Base-by-base conservation (phyloP, 169 alveolate genomes). In the Sarcocystis neurona region DNA sequence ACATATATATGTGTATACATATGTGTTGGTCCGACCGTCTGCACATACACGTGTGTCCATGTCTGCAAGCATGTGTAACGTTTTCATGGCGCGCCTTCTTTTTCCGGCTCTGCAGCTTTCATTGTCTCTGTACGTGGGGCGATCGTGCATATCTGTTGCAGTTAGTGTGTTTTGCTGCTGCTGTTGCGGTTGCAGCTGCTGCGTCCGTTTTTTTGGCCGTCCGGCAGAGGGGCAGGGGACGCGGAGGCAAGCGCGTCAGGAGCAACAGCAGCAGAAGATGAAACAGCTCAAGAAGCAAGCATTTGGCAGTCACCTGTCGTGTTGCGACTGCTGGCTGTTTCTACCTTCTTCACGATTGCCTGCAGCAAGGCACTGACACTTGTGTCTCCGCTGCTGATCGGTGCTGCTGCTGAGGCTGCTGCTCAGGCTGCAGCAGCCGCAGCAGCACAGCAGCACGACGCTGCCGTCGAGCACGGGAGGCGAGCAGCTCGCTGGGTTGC, bases 121-220 rank as follows among this genome's bases (percentile, higher is more conserved):
- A 4, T 32, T 20, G 18, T 30, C 1, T 0, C 43, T 15, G 27
- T 5, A 70, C 32, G 12, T 0, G 18, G n/a, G 10, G 79, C 43
- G 0, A 10, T 6, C n/a, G n/a, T n/a, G n/a, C n/a, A n/a, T n/a
- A n/a, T 66, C 2, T 15, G 15, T 15, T 66, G 32, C 48, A 5
- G 12, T 70, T 6, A 18, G 18, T 30, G 6, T 5, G 43, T 70
- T 75, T 75, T 10, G 10, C 43, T 75, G 27, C 34, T 44, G 5
- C 44, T n/a, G 0, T 18, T n/a, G n/a, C n/a, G n/a, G 23, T n/a
- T 32, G 37, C 85, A 78, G 85, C 47, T 79, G 70, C 87, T 79
- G 30, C 87, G 87, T 1, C 87, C 87, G 0, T 79, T 34, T 74
- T 79, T 79, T 37, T 79, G 87, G 87, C 87, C 87, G 4, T 41